Base-by-base conservation (phyloP, 805 yeast genomes). In the Monosporozyma aquatica region DNA sequence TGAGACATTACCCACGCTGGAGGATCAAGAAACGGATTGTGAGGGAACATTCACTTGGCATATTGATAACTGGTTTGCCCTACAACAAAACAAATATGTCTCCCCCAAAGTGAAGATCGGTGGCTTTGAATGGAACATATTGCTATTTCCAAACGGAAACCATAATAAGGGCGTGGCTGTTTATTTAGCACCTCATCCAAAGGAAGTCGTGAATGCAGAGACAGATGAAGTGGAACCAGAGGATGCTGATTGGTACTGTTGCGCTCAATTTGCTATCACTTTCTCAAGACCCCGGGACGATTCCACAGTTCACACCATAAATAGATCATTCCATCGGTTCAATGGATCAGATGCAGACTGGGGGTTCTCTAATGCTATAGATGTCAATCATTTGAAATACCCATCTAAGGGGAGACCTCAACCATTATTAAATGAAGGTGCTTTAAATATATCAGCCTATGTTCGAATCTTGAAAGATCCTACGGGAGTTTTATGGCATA, bases 401-500 rank as follows among this genome's bases (percentile, higher is more conserved):
- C 69, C 67, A 29, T 50, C 60, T 3, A 61, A 61, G 40, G 62
- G 62, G n/a, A 60, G 62, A 29, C 58, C 62, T 4, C 59, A 71
- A 8, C 62, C 67, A 40, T 61, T 72, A 47, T 56, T 82, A 42
- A 53, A 70, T 42, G 75, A 78, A 32, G 76, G 80, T 51, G 61
- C 64, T 42, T 58, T 87, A 40, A 79, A 85, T 58, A 70, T 90
- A 30, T 80, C 95, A 0, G 92, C 80, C 0, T 82, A 75, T 58
- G 80, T 89, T 17, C 70, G 84, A 42, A 75, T 86, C 3, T 69
- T 90, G 47, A 80, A 83, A 49, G 99, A 92, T 63, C 78, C 87
- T 18, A 92, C 98, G 0, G 96, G 96, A 3, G 95, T 89, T 1
- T 67, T 92, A 46, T 92, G 97, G 95, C 94, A 87, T 58, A 83